Evolutionary conservation across 164 flowering plant genomes (phyloP), one percentile per base, ranked within the genome.

Genomic region (Amborella trichopoda): DNA sequence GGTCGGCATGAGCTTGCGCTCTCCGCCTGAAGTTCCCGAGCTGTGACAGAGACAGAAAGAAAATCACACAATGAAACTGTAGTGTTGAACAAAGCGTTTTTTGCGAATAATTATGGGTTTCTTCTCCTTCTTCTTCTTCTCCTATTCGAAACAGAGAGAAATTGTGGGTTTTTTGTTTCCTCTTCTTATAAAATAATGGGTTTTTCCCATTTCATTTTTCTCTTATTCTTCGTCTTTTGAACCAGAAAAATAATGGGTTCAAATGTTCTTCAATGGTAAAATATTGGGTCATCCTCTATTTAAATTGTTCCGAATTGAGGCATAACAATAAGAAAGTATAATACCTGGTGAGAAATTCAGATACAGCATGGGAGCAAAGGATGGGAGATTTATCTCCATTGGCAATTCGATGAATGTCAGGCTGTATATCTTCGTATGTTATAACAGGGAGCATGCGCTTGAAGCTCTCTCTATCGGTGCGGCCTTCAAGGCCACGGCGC

Each of bases 1-100:
- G 6, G 96, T 83, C 3, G 98, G 96, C 96, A 87, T 91, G 78
- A 87, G 34, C 60, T 87, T 87, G 36, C 96, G 76, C 52, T 91
- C 96, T 8, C 98, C 98, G 0, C 77, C 98, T 1, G 98, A 91
- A 17, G 98, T 91, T 52, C 98, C 98, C 17, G 98, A 89, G 59
- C 97, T 89, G 54, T 46, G 52, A 25, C 50, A 46, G 21, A 26
- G 34, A 30, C 3, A 34, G 20, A 23, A 43, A 6, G 19, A 43
- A 32, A 18, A 30, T 9, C 34, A 1, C 14, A 14, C 0, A 0
- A 38, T 38, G 16, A 38, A 9, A n/a, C n/a, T n/a, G n/a, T n/a
- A n/a, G n/a, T n/a, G n/a, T n/a, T n/a, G n/a, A n/a, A n/a, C n/a
- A n/a, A n/a, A n/a, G n/a, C n/a, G n/a, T n/a, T n/a, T n/a, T n/a